These are phyloP conservation scores for Phylloporus sp. DNA, from an alignment of 768 basidiomycete species.

Conservation along the genomic window DNA sequence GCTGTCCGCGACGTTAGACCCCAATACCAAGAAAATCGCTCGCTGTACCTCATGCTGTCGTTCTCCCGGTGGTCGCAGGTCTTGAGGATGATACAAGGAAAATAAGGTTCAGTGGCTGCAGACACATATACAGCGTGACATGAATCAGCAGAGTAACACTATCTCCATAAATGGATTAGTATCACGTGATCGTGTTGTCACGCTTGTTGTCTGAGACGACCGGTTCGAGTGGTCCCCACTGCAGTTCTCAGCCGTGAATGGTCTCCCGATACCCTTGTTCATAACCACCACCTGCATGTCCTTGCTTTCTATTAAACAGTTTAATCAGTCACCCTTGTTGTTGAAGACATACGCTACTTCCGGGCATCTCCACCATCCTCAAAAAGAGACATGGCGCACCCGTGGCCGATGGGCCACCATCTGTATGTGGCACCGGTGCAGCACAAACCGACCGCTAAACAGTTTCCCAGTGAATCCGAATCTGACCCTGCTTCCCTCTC, in stretches of 20 bases:
- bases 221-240: constrained; percentile 1
- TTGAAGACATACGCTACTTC: constrained; percentile 6
- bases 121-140: constrained; percentile 35
- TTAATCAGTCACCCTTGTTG: not conserved
- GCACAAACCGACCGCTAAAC: constrained; percentile 1
- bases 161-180: rapidly evolving
- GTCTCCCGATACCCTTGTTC: not conserved
- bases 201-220: constrained; percentile 15
- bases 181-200: constrained; percentile 25
- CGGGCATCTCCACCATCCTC: not conserved
- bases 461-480: constrained; percentile 14
- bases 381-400: constrained; percentile 24
- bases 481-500: constrained; percentile 28
- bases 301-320: not conserved
- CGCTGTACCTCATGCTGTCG: constrained; percentile 31
- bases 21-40: not conserved
- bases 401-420: constrained; percentile 17
- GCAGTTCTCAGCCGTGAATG: constrained; percentile 13
- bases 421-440: constrained; percentile 16
- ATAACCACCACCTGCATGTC: not conserved
- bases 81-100: constrained; percentile 17
- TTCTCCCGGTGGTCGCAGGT: constrained; percentile 9
- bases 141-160: constrained; percentile 21
- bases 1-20: constrained; percentile 16
- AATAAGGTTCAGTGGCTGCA: constrained; percentile 32